Percentiles rank a stretch among this genome's conserved stretches.
These are phyloP conservation scores for Neohortaea acidophila DNA, from an alignment of 495 filamentous ascomycete genomes.

Conservation along the genomic window DNA sequence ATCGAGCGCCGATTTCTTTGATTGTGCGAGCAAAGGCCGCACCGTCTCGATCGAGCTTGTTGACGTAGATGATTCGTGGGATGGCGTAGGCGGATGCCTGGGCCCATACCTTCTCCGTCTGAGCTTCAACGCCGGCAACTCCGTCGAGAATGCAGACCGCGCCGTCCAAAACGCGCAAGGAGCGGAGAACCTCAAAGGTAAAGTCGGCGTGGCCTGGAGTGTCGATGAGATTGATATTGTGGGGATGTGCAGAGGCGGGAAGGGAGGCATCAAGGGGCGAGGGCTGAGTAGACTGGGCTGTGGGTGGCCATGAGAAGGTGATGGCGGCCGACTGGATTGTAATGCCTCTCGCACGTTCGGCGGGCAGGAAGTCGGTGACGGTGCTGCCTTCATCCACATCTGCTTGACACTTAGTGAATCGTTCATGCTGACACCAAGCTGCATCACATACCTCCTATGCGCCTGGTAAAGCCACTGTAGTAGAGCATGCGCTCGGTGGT, in stretches of 20 bases:
- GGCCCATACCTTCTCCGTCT: constrained; percentile 93
- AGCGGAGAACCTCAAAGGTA: constrained; percentile 91
- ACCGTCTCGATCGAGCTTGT: constrained; percentile 92
- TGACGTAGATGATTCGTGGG: constrained; percentile 76
- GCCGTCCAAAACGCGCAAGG: constrained; percentile 82
- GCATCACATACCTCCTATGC: constrained; percentile 66
- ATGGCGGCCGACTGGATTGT: constrained; percentile 97
- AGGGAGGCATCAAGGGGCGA: not conserved
- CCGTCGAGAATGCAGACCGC: constrained; percentile 93
- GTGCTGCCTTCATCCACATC: constrained; percentile 97
- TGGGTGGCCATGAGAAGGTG: constrained; percentile 71
- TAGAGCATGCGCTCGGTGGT: constrained; percentile 99
- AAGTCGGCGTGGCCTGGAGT: constrained; percentile 98
- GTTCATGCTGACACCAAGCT: no score
- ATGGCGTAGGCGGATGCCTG: constrained; percentile 77
- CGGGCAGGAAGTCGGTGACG: constrained; percentile 91
- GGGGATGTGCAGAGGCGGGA: constrained; percentile 20
- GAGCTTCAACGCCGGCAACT: constrained; percentile 93
- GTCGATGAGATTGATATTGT: constrained; percentile 88
- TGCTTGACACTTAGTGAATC: no score
- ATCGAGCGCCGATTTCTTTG: constrained; percentile 62
- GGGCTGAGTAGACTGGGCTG: not conserved
- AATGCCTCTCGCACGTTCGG: constrained; percentile 84
- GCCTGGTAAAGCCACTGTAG: constrained; percentile 76
- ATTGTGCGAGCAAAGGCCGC: constrained; percentile 80